phyloP scores from a whole-genome alignment of 108 stramenopile genomes.

The Cyclostephanos tholiformis region DNA sequence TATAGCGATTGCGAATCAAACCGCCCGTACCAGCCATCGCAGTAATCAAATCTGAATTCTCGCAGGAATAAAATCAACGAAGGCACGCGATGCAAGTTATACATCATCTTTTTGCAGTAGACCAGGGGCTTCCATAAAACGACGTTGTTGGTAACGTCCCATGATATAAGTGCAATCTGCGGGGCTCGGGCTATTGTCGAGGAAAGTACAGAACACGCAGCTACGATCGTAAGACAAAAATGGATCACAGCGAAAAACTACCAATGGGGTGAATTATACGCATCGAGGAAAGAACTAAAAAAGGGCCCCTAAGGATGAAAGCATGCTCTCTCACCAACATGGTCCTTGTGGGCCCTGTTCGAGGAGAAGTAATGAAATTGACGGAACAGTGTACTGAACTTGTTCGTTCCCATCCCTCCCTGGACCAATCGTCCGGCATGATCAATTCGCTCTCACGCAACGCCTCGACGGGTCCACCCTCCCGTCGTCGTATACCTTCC shows the following conservation, averaged over 20 bases:
- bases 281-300: neutral
- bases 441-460: conserved; percentile 16
- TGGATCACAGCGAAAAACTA: too few relatives aligned
- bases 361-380: conserved; percentile 78
- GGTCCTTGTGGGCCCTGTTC: conserved; percentile 68
- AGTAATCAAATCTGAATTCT: conserved; percentile 41
- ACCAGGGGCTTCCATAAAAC: conserved; percentile 82
- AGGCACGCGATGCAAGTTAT: conserved; percentile 19
- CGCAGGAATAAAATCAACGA: conserved; percentile 42
- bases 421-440: conserved; percentile 7
- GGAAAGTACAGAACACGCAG: neutral
- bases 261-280: neutral
- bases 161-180: conserved; percentile 77
- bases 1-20: conserved; percentile 55
- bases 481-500: conserved; percentile 52
- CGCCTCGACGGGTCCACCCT: conserved; percentile 11
- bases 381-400: conserved; percentile 39
- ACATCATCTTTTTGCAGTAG: conserved; percentile 6
- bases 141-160: conserved; percentile 61
- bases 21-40: conserved; percentile 69
- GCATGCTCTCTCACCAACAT: conserved; percentile 46
- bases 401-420: too few relatives aligned
- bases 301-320: neutral
- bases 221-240: too few relatives aligned
- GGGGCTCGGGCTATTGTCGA: neutral